Base-by-base conservation (phyloP, 495 filamentous ascomycete genomes). In the Penicillium turbatum region DNA sequence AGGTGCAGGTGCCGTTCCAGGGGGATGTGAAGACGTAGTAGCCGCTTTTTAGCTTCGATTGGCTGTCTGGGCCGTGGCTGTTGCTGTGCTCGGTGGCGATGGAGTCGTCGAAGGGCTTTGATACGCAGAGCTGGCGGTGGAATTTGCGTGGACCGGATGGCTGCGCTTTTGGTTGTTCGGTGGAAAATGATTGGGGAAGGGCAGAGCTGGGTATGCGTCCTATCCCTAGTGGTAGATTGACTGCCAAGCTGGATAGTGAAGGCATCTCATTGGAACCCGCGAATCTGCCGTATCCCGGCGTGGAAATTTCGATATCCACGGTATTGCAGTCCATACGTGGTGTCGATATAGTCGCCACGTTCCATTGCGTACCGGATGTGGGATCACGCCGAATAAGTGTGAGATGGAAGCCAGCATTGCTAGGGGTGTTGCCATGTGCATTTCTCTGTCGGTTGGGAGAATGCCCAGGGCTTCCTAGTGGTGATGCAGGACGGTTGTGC, bases 371-470 rank as follows among this genome's bases (percentile, higher is more conserved):
- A 10, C 85, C 84, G 24, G 86, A 85, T 1, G 81, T 74, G 3
- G 90, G 87, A 69, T 97, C 90, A 31, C 93, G 87, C 12, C 93
- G 86, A 48, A 98, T 96, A 11, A 98, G 72, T 0, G 88, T 95
- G 29, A 97, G 79, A n/a, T 84, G 82, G 77, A 84, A 71, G 6
- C 69, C 66, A 11, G 63, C 24, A 51, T 61, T 50, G 41, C 30
- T 61, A 26, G 10, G 50, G 39, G 44, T 43, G 12, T 31, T 45
- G 3, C 34, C 38, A 13, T 27, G 16, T n/a, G 40, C 9, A 35
- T 26, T 44, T 29, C 35, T 42, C 13, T 42, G 51, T 12, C 63
- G 62, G 41, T n/a, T 59, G 3, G 63, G 69, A 19, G 61, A 69
- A 43, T 67, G 64, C 8, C 60, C 66, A 19, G 67, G 64, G 12